Evolutionary conservation across 2,329 filamentous ascomycete genomes (phyloP), one percentile per base, ranked within the genome.

Genomic region (Atkinsonella texensis): DNA sequence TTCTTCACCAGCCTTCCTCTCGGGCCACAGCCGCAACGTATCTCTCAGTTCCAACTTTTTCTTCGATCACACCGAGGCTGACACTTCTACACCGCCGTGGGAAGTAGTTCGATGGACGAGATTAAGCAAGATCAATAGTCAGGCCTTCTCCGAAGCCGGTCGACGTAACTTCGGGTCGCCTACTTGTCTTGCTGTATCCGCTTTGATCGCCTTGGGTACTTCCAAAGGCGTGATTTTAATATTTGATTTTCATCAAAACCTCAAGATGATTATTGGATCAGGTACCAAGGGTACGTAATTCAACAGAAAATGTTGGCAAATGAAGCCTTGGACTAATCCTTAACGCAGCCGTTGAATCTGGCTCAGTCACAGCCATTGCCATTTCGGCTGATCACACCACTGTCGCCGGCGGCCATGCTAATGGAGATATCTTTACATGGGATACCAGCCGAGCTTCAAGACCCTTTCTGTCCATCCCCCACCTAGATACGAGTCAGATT

Each of bases 91-190:
- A 51, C 82, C 87, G 5, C 93, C 93, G 2, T 98, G 93, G 94
- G 93, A 98, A 62, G 89, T 97, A 50, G 86, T 98, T 53, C 80
- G 90, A 63, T 98, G 94, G 94, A 97, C 89, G 1, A 93, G 87
- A 63, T 71, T 98, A 52, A 87, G 84, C 62, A 97, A 94, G 66
- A 80, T 98, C 55, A 89, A 89, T 23, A 82, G 81, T 0, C 89
- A 97, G 66, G 83, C 87, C 3, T 97, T 97, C 66, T 95, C 91
- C 2, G 94, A 98, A 67, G 79, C 84, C 43, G 93, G 90, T 38
- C 93, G 83, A 70, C 84, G 93, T 55, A 96, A 87, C 66, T 97
- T 96, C 73, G 94, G 93, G 31, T 78, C 83, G 41, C 89, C 91
- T 23, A 96, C 91, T 0, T 96, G 89, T 70, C 77, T 97, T 61